Conservation (phyloP, 2,329 filamentous ascomycete genomes). For the Alternaria postmessia region DNA sequence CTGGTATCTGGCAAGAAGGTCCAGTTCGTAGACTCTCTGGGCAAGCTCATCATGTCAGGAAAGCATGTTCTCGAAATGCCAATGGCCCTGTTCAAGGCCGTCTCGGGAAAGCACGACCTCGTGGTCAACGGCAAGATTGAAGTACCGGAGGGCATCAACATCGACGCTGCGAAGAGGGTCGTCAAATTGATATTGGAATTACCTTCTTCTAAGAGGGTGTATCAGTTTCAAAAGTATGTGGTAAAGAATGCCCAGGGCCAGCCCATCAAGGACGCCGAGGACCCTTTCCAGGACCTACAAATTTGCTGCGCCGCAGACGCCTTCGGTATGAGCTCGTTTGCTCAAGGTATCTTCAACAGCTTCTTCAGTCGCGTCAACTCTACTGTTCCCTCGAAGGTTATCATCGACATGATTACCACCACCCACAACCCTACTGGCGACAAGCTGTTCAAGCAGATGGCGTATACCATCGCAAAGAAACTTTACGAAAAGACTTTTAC, state of each 20-base stretch:
- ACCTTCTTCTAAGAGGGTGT: background rate
- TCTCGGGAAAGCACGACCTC: background rate
- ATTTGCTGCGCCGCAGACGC: slow-evolving; percentile 12
- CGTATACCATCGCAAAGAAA: slow-evolving; percentile 3
- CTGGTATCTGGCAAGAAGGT: background rate
- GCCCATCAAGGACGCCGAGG: background rate
- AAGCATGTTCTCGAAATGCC: background rate
- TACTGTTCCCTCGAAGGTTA: background rate
- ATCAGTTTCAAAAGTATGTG: background rate
- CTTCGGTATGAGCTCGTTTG: slow-evolving; percentile 9
- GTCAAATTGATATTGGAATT: background rate
- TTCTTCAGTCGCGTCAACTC: slow-evolving; percentile 10
- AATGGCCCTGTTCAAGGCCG: background rate
- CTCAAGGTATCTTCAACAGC: slow-evolving; percentile 10
- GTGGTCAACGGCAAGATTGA: background rate
- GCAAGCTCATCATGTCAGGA: background rate
- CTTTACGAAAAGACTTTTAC: slow-evolving; percentile 2
- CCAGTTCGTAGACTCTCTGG: background rate
- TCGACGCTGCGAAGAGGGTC: background rate
- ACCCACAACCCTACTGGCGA: slow-evolving; percentile 3
- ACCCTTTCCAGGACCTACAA: slow-evolving; percentile 1
- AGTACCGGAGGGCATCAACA: background rate
- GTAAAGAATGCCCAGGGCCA: background rate
- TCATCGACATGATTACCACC: slow-evolving; percentile 8
- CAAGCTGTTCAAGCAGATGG: slow-evolving; percentile 16